Base-by-base conservation (phyloP, 768 basidiomycete genomes). In the Cystofilobasidium bisporidii region DNA sequence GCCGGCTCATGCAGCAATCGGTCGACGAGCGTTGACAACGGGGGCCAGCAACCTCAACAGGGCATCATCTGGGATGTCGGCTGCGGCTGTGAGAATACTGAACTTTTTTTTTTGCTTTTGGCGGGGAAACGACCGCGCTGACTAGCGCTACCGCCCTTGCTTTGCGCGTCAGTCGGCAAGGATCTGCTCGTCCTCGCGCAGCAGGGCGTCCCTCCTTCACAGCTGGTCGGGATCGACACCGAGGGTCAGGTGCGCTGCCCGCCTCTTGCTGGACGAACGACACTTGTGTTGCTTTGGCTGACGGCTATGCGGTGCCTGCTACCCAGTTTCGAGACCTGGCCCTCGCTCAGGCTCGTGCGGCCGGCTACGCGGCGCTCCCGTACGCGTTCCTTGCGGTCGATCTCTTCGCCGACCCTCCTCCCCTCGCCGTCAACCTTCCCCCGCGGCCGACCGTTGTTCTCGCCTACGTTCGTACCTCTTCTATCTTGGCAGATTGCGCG, bases 21-120 rank as follows among this genome's bases (percentile, higher is more conserved):
- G 12, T 5, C 36, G 36, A 36, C 36, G 6, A 12, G 36, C 18
- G 43, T 3, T 15, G 17, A 17, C 43, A 17, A 17, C 43, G 17
- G 28, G 2, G 30, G 26, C n/a, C n/a, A n/a, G n/a, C n/a, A n/a
- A n/a, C n/a, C n/a, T n/a, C n/a, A n/a, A n/a, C n/a, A n/a, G n/a
- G n/a, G n/a, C n/a, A n/a, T n/a, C n/a, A 20, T 56, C 30, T 56
- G 53, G 53, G 53, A 56, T 30, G 53, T 56, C 53, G 53, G 53
- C 6, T 56, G 53, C 28, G 53, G 53, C 26, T 32, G 53, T 56
- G 53, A 28, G 53, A 18, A 5, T 30, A 12, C 2, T n/a, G n/a
- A n/a, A n/a, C n/a, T n/a, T n/a, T n/a, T n/a, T n/a, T n/a, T n/a
- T n/a, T n/a, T n/a, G n/a, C n/a, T n/a, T n/a, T n/a, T 41, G 40